Evolutionary conservation across 352 stramenopile species (phyloP).

Genomic region (Globisporangium irregulare): DNA sequence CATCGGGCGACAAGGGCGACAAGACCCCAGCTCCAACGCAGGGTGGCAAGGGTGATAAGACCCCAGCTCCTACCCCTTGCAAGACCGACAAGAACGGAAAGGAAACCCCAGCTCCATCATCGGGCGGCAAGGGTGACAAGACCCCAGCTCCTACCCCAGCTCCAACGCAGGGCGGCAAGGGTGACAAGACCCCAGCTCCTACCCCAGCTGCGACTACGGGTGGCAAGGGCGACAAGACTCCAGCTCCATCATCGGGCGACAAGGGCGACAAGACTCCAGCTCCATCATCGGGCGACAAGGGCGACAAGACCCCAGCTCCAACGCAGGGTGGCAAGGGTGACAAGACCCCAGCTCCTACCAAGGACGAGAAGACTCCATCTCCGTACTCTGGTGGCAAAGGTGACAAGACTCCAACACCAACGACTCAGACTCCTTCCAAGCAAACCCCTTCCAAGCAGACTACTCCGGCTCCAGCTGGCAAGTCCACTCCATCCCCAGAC

Average conservation of each 20-base stretch:
- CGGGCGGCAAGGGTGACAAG: background rate
- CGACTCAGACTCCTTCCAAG: background rate
- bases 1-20: background rate
- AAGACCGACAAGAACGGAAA: too few species aligned
- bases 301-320: background rate
- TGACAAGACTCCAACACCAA: background rate
- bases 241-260: background rate
- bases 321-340: background rate
- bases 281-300: background rate
- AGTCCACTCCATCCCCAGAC: constrained; percentile 2
- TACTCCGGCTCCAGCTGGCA: constrained; percentile 1
- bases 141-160: constrained; percentile 5
- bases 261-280: background rate
- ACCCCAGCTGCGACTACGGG: background rate
- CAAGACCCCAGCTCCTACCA: constrained; percentile 5
- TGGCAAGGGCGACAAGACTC: constrained; percentile 2
- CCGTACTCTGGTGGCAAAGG: background rate
- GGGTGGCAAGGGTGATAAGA: background rate
- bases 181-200: background rate
- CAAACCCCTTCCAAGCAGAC: background rate
- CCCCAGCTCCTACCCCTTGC: constrained; percentile 1
- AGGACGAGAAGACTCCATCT: background rate
- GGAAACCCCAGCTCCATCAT: too few species aligned
- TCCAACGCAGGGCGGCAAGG: background rate
- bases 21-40: background rate